phyloP scores from a whole-genome alignment of 2,329 filamentous ascomycete genomes.

The Pseudogymnoascus sp. region DNA sequence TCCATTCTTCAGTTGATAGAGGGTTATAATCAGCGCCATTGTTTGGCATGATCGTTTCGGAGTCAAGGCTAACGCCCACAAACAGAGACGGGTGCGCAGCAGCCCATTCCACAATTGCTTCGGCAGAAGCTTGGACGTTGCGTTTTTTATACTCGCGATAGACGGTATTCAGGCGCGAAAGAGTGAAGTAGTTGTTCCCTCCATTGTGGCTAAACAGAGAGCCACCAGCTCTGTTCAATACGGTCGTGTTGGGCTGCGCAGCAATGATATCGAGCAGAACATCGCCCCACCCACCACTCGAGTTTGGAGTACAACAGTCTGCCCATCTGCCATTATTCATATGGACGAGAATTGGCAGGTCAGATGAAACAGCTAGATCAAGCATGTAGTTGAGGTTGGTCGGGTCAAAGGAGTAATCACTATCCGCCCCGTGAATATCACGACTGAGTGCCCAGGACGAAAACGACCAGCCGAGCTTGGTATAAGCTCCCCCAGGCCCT shows the following conservation, averaged over 20 bases:
- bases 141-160: slow-evolving; percentile 14
- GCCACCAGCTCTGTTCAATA: slow-evolving; percentile 8
- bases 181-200: slow-evolving; percentile 14
- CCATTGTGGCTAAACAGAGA: slow-evolving; percentile 8
- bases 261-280: slow-evolving; percentile 13
- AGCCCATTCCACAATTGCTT: slow-evolving; percentile 11
- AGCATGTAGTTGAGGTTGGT: slow-evolving; percentile 15
- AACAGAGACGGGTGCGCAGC: slow-evolving; percentile 10
- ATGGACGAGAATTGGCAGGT: slow-evolving; percentile 13
- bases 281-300: slow-evolving; percentile 14
- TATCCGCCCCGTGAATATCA: slow-evolving; percentile 10
- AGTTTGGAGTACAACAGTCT: slow-evolving; percentile 16
- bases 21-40: slow-evolving; percentile 13
- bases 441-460: slow-evolving; percentile 17
- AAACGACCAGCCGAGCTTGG: slow-evolving; percentile 16
- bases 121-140: slow-evolving; percentile 12
- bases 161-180: slow-evolving; percentile 8
- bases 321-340: slow-evolving; percentile 17
- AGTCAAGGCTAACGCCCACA: slow-evolving; percentile 13
- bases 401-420: slow-evolving; percentile 14
- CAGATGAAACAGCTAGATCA: background rate
- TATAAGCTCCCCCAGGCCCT: slow-evolving; percentile 11
- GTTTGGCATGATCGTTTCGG: slow-evolving; percentile 13
- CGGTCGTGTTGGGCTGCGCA: slow-evolving; percentile 12
- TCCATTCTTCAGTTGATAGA: slow-evolving; percentile 13